Conservation (phyloP, 2,329 filamentous ascomycete genomes). For the Geoglossum cookeanum region DNA sequence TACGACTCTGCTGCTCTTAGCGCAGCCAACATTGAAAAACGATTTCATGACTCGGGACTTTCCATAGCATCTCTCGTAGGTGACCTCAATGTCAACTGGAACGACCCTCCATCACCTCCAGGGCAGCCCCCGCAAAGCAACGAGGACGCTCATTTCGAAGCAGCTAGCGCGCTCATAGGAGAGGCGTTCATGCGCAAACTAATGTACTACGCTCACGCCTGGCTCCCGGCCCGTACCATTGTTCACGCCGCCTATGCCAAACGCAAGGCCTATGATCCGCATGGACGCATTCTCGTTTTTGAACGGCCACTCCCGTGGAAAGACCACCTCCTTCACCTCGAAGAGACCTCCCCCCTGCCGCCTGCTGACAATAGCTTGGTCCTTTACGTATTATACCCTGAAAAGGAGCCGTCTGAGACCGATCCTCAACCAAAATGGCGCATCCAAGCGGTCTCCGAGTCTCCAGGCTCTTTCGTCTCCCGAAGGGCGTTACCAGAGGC, state of each 20-base stretch:
- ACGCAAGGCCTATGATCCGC: conserved; percentile 46
- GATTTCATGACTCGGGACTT: conserved; percentile 68
- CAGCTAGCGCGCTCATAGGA: conserved; percentile 67
- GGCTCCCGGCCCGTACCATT: conserved; percentile 71
- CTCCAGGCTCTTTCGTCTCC: conserved; percentile 75
- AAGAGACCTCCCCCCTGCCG: conserved; percentile 35
- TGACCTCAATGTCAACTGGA: conserved; percentile 64
- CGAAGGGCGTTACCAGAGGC: conserved; percentile 76
- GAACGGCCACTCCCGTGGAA: conserved; percentile 81
- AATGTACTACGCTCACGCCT: conserved; percentile 52
- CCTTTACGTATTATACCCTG: conserved; percentile 80
- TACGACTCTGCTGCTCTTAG: conserved; percentile 56
- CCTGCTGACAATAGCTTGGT: conserved; percentile 34
- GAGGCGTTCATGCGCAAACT: conserved; percentile 73
- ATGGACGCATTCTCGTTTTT: conserved; percentile 67
- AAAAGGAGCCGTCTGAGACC: conserved; percentile 51
- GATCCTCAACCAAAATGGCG: conserved; percentile 48
- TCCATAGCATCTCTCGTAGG: conserved; percentile 67
- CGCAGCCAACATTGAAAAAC: conserved; percentile 57
- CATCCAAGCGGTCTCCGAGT: conserved; percentile 75
- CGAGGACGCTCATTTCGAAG: conserved; percentile 64
- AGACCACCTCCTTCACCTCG: conserved; percentile 81
- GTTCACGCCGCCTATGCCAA: conserved; percentile 58
- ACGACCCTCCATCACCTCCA: conserved; percentile 40
- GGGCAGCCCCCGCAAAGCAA: conserved; percentile 42